Evolutionary conservation across 176 grass and related monocot genomes (phyloP), one percentile per base, ranked within the genome.

Genomic region (Melocanna baccifera): DNA sequence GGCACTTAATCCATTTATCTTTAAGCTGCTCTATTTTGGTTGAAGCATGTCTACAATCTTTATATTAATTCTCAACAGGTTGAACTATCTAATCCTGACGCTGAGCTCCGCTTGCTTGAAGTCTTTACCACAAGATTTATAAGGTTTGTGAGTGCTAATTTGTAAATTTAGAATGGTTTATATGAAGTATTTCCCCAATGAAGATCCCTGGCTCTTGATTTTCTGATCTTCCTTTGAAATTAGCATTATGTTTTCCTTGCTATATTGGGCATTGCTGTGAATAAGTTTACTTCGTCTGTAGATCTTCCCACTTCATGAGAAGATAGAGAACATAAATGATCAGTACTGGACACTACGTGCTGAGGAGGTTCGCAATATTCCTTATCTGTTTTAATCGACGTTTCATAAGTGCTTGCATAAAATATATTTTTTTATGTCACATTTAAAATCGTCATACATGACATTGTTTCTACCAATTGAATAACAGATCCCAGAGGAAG

Each of bases 111-210:
- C 26, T 93, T 98, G 85, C 92, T 98, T 83, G 92, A 98, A 82
- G 95, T 98, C 53, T 95, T 65, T 98, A 98, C 83, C 95, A 95
- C 85, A 95, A 98, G 71, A 98, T 98, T 79, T 98, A 98, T 62
- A 98, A 94, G 92, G 95, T 98, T 51, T 12, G 64, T 86, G 74
- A 18, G 13, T 75, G 19, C 67, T 61, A 37, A 52, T 62, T 51
- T 85, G 51, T 34, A 67, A 52, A 75, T 69, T 75, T 58, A 20
- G 12, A 59, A 59, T 75, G 22, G 37, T 51, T 39, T 80, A 42
- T 85, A 23, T 73, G 40, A 46, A 69, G 20, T 82, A 57, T 81
- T 76, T 82, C 9, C 25, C 6, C 5, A 29, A 25, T 82, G 20
- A 59, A 61, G 15, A 15, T 47, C 52, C 26, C 7, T 55, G 61